Evolutionary conservation across 305 asterid genomes (phyloP), one percentile per base, ranked within the genome.

Genomic region (Coffea humblotiana): DNA sequence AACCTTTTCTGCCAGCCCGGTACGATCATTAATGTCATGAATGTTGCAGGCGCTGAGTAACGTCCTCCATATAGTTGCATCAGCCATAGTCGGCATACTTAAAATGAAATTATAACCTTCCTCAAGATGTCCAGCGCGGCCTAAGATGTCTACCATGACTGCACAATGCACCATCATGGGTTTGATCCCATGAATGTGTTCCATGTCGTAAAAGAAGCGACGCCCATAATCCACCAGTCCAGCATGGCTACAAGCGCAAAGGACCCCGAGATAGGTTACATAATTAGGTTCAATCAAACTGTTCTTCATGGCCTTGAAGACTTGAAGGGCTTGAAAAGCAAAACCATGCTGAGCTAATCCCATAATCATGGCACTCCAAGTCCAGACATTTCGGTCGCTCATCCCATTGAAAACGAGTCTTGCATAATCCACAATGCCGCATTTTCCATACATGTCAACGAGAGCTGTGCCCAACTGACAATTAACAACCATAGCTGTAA

Each of bases 301-400:
- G 11, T 74, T 35, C 79, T 80, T 86, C 97, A 94, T 90, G 81
- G 79, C 75, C 11, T 37, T 72, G 43, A 94, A 91, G 60, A 86
- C 80, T 60, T 87, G 71, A 60, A 94, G 88, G 65, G 94, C 92
- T 3, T 81, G 77, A n/a, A 56, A 63, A 9, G 93, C 94, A 80
- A 85, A 86, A 27, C 97, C 97, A 47, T 94, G 92, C 71, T 89
- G 94, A 11, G 96, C 97, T 81, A 83, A 90, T 47, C 96, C 97
- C 54, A 85, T 89, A 82, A 94, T 90, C 97, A 94, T 90, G 19
- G 93, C 89, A 71, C 94, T 93, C 97, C 97, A 94, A 60, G 96
- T 91, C 97, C 97, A 91, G 74, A 91, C 90, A 74, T 90, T 94
- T 40, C 91, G 86, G 49, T 80, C 43, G 61, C 32, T 82, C 91